These are phyloP conservation scores for Cylindrotheca fusiformis DNA, from an alignment of 108 stramenopile genomes.

Conservation along the genomic window DNA sequence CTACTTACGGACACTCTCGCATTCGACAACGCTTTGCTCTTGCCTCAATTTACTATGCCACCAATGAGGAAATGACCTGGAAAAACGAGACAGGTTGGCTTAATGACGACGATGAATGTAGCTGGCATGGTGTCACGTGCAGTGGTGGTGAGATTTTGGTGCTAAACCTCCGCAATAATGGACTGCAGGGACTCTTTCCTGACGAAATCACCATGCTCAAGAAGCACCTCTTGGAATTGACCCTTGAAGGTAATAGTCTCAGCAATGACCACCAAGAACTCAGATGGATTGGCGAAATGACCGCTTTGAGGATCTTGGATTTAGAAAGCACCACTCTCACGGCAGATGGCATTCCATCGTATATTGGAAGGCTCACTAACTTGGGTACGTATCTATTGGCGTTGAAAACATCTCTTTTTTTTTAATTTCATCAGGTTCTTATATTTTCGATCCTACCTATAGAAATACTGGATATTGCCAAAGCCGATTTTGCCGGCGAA, in stretches of 20 bases:
- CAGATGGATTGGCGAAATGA: constrained; percentile 38
- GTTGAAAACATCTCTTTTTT: neutral
- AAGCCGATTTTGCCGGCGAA: constrained; percentile 4
- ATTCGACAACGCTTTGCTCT: constrained; percentile 17
- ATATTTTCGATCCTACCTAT: neutral
- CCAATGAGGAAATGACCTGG: constrained; percentile 8
- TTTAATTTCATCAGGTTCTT: neutral
- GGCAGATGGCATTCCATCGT: constrained; percentile 24
- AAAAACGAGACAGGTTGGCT: constrained; percentile 31
- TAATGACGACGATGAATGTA: constrained; percentile 33
- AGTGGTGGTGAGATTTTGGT: constrained; percentile 21
- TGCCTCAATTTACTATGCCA: constrained; percentile 11
- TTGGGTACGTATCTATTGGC: neutral
- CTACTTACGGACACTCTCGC: neutral
- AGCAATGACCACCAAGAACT: constrained; percentile 31
- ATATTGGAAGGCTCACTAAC: constrained; percentile 18
- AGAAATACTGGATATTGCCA: constrained; percentile 14
- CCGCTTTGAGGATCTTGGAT: constrained; percentile 26
- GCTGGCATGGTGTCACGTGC: constrained; percentile 54
- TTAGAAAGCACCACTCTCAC: constrained; percentile 18
- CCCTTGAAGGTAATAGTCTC: constrained; percentile 13
- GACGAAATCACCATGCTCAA: constrained; percentile 20
- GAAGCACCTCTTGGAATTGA: constrained; percentile 6
- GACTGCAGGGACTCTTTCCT: constrained; percentile 31
- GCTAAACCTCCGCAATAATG: constrained; percentile 29